Evolutionary conservation across 139 green algal genomes (phyloP).

Genomic region (Coelastrella sp.): DNA sequence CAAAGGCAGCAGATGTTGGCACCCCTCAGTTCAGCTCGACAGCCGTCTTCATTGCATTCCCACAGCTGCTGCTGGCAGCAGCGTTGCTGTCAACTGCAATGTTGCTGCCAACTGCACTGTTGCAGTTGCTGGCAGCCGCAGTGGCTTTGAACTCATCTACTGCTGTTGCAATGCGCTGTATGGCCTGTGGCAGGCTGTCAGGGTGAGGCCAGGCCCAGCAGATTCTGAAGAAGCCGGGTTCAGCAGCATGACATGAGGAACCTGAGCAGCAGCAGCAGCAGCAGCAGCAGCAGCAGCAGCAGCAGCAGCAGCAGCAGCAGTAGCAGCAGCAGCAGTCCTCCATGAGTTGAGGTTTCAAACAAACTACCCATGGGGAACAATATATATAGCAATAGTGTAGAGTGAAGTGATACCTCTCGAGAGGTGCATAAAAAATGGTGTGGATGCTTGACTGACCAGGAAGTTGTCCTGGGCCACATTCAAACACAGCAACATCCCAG

Average conservation of each 20-base stretch:
- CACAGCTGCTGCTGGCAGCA: no score
- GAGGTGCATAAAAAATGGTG: no score
- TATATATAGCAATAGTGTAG: neutral
- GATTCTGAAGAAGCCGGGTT: conserved; percentile 83
- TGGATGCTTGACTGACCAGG: neutral
- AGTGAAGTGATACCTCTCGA: no score
- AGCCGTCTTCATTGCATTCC: no score
- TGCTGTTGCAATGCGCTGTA: conserved; percentile 52
- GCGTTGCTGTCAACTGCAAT: neutral
- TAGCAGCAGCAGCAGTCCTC: neutral
- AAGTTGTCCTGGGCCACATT: neutral
- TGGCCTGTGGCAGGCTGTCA: conserved; percentile 57
- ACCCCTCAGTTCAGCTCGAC: no score
- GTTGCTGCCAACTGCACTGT: neutral
- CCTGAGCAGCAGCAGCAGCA: conserved; percentile 56
- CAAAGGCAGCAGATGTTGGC: no score
- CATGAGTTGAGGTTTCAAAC: neutral
- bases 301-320: conserved; percentile 26
- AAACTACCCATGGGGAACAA: neutral
- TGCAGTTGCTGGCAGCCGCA: neutral
- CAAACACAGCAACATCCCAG: neutral
- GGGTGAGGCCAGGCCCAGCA: conserved; percentile 79
- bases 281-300: conserved; percentile 23
- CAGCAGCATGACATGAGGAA: conserved; percentile 67
- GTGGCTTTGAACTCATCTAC: neutral